phyloP scores from a whole-genome alignment of 2,329 filamentous ascomycete species.

The Talaromyces sp. region DNA sequence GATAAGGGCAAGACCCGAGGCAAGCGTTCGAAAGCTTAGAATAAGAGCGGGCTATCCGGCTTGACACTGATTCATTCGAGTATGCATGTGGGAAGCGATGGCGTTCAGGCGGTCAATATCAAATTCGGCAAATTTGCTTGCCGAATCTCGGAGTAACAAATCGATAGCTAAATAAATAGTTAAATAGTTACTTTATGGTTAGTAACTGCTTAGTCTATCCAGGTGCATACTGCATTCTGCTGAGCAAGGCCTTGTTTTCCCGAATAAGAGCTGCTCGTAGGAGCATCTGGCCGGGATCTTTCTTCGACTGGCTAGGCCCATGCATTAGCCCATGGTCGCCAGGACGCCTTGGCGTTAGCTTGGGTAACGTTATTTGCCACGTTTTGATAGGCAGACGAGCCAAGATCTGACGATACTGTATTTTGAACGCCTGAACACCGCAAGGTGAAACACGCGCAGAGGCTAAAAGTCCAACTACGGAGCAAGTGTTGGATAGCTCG shows the following conservation, averaged over 20 bases:
- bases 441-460: neutral
- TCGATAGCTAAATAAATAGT: neutral
- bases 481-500: neutral
- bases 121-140: neutral
- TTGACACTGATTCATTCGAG: neutral
- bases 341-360: neutral
- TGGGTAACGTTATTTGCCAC: neutral
- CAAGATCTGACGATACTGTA: neutral
- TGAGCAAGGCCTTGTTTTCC: neutral
- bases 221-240: neutral
- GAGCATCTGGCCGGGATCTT: neutral
- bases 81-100: neutral
- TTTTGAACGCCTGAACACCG: neutral
- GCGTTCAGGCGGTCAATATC: neutral
- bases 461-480: neutral
- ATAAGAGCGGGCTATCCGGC: neutral
- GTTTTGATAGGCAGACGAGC: neutral
- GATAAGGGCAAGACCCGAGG: slow-evolving; percentile 22
- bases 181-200: neutral
- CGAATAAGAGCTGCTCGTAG: neutral
- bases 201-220: neutral
- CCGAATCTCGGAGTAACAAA: neutral
- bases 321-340: neutral
- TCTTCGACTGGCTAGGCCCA: neutral
- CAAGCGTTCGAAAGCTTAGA: slow-evolving; percentile 7